Evolutionary conservation across 2,329 filamentous ascomycete species (phyloP), one percentile per base, ranked within the genome.

Genomic region (Purpureocillium takamizusanense): DNA sequence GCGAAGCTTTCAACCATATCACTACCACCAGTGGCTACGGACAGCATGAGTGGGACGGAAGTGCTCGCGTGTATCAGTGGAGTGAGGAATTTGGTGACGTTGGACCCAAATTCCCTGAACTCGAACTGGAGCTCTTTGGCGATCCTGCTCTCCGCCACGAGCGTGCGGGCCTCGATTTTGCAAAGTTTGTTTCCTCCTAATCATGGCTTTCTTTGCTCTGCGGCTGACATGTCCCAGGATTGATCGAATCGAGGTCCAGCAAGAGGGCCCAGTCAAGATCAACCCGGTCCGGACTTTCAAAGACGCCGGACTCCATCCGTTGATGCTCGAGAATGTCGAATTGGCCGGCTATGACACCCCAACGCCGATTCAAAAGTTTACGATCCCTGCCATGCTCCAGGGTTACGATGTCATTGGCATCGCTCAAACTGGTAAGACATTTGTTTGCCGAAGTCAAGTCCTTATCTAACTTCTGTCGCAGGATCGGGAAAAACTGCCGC

Each of bases 401-500:
- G 84, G 84, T 2, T 69, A 84, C 48, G 92, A 98, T 60, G 69
- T 97, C 23, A 86, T 97, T 47, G 89, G 82, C 3, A 78, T 92
- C 51, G 88, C 92, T 8, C 90, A 97, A 63, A 98, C 92, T 35
- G 90, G 90, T 94, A 67, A 60, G 75, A 18, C 9, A 5, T 11
- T 8, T n/a, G 7, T 10, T 33, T 15, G 31, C 28, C 5, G 12
- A 31, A 16, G n/a, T n/a, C n/a, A 10, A 9, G 32, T 4, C 33
- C 13, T 15, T 7, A 18, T 11, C n/a, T 36, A 11, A 40, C 32
- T 37, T 18, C 25, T 30, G 15, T 25, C 45, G 5, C 35, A 95
- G 90, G 92, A 15, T 97, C 90, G 18, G 92, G 92, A 37, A 98
- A 98, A 70, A 98, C 92, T 0, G 90, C 85, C 0, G 89, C 92